A percentile compares a stretch with the other conserved stretches of the same genome.
Evolutionary conservation across 1,139 yeast species (phyloP).

Genomic region (Candida glucosophila): DNA sequence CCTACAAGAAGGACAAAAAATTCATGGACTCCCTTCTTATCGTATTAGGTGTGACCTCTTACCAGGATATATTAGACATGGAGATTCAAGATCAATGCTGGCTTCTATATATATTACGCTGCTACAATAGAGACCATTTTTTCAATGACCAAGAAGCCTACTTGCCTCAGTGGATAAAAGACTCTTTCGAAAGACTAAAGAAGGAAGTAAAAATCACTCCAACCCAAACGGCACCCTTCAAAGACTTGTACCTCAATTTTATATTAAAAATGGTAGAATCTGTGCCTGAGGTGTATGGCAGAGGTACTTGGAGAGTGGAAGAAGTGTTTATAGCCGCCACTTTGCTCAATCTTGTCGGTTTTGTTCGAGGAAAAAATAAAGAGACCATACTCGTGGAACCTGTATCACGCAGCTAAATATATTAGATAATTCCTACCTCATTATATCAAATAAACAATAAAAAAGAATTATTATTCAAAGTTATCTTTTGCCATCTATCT

Average conservation of each 20-base stretch:
- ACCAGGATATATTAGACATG: slow-evolving; percentile 39
- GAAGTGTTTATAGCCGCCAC: slow-evolving; percentile 53
- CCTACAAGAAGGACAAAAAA: slow-evolving; percentile 44
- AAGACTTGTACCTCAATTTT: slow-evolving; percentile 44
- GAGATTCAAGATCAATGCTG: slow-evolving; percentile 52
- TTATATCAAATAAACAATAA: too few species aligned
- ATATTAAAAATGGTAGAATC: slow-evolving; percentile 44
- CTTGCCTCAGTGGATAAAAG: slow-evolving; percentile 46
- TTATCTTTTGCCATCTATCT: not conserved
- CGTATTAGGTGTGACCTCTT: slow-evolving; percentile 48
- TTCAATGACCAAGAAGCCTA: slow-evolving; percentile 19
- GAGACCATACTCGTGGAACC: slow-evolving; percentile 49
- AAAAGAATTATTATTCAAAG: too few species aligned
- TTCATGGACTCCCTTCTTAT: slow-evolving; percentile 50
- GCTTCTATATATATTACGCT: slow-evolving; percentile 55
- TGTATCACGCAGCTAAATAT: slow-evolving; percentile 1
- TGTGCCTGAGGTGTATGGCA: slow-evolving; percentile 53
- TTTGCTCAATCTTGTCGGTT: slow-evolving; percentile 49
- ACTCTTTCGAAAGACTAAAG: slow-evolving; percentile 33
- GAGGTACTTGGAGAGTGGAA: slow-evolving; percentile 58
- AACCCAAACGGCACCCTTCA: slow-evolving; percentile 47
- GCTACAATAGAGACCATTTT: slow-evolving; percentile 39
- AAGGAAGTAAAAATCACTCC: slow-evolving; percentile 29
- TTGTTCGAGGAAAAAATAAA: slow-evolving; percentile 49
- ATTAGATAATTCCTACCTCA: too few species aligned